Evolutionary conservation across 139 green algal genomes (phyloP).

Genomic region (Yamagishiella unicocca): DNA sequence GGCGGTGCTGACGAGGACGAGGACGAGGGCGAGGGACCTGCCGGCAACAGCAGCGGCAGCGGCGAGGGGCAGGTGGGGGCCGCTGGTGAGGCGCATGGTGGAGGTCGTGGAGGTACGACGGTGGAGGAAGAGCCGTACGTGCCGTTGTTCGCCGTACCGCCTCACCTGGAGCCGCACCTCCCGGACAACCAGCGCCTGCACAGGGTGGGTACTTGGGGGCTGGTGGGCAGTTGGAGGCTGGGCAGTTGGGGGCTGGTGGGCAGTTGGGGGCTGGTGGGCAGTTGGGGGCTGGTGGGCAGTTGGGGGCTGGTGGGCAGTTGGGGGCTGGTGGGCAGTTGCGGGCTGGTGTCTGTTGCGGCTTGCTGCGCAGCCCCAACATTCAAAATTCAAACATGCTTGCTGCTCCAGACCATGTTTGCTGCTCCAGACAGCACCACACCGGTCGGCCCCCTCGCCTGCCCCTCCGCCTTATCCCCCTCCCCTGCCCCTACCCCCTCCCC

Average conservation of each 20-base stretch:
- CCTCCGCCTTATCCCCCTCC: neutral
- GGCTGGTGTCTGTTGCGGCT: too few relatives aligned
- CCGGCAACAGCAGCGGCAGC: neutral
- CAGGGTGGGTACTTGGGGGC: neutral
- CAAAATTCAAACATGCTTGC: too few relatives aligned
- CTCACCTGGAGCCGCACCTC: neutral
- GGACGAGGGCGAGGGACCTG: too few relatives aligned
- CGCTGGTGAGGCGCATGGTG: neutral
- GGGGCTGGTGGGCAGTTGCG: neutral
- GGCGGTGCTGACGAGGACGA: too few relatives aligned
- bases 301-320: too few relatives aligned
- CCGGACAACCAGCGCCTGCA: conserved; percentile 33
- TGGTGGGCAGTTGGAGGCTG: neutral
- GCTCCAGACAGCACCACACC: too few relatives aligned
- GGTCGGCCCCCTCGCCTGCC: too few relatives aligned
- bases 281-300: too few relatives aligned
- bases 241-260: neutral
- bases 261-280: too few relatives aligned
- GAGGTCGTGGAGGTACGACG: too few relatives aligned
- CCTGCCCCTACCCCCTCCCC: neutral
- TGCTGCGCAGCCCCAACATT: too few relatives aligned
- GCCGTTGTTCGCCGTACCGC: conserved; percentile 25
- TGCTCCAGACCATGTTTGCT: too few relatives aligned
- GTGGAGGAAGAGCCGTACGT: conserved; percentile 17
- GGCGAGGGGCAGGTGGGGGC: neutral